Evolutionary conservation across 352 stramenopile genomes (phyloP), one percentile per base, ranked within the genome.

Genomic region (Globisporangium okanoganense): DNA sequence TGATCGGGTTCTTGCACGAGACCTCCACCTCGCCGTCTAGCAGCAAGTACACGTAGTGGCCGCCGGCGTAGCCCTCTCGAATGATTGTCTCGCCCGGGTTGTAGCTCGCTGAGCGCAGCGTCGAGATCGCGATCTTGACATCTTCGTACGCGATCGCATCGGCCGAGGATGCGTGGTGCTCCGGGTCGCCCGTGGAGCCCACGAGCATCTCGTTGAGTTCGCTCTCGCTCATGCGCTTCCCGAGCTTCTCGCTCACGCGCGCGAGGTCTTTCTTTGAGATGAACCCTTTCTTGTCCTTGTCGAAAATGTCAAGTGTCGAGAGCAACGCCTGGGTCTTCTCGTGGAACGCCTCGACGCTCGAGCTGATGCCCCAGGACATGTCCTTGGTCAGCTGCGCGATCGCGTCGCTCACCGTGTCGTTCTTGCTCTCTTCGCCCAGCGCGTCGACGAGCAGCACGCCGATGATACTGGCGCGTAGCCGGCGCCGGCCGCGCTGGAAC

Each of bases 161-260:
- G 25, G 88, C 71, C 1, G 75, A 70, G 9, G 71, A 73, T 0
- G 71, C 63, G 33, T 72, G 79, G 57, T 88, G 69, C 41, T 94
- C 85, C 0, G 85, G 85, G 49, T 94, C 85, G 0, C 85, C 85
- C 2, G 79, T 89, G 1, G 80, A 73, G 5, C 82, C 80, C 1
- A 88, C 79, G n/a, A 94, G 77, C 85, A 94, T 94, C 48, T 94
- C 85, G 51, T 87, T 88, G 40, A 92, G 65, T 51, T 92, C 85
- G n/a, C 64, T 78, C 24, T 92, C 85, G 40, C 73, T 91, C 64
- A 92, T 73, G 7, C 77, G 71, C 12, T 81, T 85, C 48, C 82
- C 85, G 27, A 94, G 82, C 56, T 80, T 78, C 64, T 85, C 73
- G 24, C 79, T 86, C 35, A 92, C 85, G 27, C 85, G 80, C 13